Percentiles rank a stretch among this genome's conserved stretches.
Conservation (phyloP, 2,329 filamentous ascomycete species). For the Berkeleyomyces rouxiae region DNA sequence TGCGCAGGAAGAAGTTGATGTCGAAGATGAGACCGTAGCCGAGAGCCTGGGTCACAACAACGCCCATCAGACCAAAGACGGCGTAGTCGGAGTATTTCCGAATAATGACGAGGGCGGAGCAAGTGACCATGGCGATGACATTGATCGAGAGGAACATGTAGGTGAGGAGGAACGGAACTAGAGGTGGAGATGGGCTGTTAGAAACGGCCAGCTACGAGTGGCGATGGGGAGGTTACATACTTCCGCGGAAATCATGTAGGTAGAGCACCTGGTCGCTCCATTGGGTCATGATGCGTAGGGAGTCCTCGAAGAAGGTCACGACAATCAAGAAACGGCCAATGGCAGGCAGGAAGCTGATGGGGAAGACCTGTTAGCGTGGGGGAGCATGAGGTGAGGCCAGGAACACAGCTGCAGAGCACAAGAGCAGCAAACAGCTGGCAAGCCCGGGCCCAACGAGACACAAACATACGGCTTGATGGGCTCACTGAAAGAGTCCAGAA, state of each 20-base stretch:
- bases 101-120: constrained; percentile 73
- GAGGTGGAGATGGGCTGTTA: constrained; percentile 6
- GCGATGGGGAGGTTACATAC: constrained; percentile 37
- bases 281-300: constrained; percentile 89
- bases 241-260: constrained; percentile 79
- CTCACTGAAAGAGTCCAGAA: constrained; percentile 72
- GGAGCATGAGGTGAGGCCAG: background rate
- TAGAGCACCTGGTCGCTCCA: constrained; percentile 92
- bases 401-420: background rate
- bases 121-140: constrained; percentile 70
- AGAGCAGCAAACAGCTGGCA: background rate
- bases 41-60: constrained; percentile 83
- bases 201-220: no score
- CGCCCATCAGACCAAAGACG: constrained; percentile 73
- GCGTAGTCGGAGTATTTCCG: constrained; percentile 89
- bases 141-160: constrained; percentile 87
- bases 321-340: constrained; percentile 97
- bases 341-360: constrained; percentile 66
- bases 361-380: constrained; percentile 5
- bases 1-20: constrained; percentile 98
- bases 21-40: constrained; percentile 98
- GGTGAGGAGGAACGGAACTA: constrained; percentile 75
- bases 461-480: constrained; percentile 80
- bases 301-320: constrained; percentile 95
- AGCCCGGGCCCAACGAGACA: background rate